These are phyloP conservation scores for Rachicladosporium sp. DNA, from an alignment of 2,329 filamentous ascomycete genomes.

Conservation along the genomic window DNA sequence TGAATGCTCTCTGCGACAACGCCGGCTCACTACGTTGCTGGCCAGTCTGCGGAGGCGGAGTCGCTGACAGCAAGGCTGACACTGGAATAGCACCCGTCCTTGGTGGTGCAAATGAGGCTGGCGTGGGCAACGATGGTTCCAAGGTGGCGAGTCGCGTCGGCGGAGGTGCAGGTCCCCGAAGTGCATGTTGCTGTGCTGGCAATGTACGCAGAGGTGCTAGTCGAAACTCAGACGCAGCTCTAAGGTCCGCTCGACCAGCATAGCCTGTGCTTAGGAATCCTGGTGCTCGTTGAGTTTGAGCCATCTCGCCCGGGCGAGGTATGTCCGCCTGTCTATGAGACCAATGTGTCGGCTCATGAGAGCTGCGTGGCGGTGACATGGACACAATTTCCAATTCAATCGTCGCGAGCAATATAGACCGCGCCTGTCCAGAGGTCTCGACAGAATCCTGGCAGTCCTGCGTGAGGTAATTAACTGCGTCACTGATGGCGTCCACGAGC, in stretches of 20 bases:
- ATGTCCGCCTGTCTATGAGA: slow-evolving; percentile 3
- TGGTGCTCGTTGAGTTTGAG: slow-evolving; percentile 33
- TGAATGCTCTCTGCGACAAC: too few species aligned
- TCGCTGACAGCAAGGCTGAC: slow-evolving; percentile 14
- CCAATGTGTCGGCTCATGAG: slow-evolving; percentile 4
- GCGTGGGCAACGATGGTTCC: slow-evolving; percentile 24
- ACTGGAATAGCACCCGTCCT: slow-evolving; percentile 10
- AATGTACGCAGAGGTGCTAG: slow-evolving; percentile 23
- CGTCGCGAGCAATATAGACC: too few species aligned
- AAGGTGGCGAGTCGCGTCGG: slow-evolving; percentile 24
- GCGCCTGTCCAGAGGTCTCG: too few species aligned
- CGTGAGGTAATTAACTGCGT: too few species aligned
- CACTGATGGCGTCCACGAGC: too few species aligned
- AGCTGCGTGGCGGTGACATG: slow-evolving; percentile 15
- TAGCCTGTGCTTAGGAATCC: slow-evolving; percentile 29
- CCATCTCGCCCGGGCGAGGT: slow-evolving; percentile 26
- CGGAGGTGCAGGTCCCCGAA: slow-evolving; percentile 3
- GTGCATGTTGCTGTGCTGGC: slow-evolving; percentile 4
- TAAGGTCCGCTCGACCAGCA: slow-evolving; percentile 26
- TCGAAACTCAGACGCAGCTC: slow-evolving; percentile 26
- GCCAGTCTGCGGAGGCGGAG: slow-evolving; percentile 5
- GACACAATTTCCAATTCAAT: background rate
- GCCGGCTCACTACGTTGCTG: too few species aligned
- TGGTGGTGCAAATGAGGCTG: slow-evolving; percentile 1
- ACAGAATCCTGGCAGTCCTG: too few species aligned